Evolutionary conservation across 306 rosid genomes (phyloP), one percentile per base, ranked within the genome.

Genomic region (Quercus suber): DNA sequence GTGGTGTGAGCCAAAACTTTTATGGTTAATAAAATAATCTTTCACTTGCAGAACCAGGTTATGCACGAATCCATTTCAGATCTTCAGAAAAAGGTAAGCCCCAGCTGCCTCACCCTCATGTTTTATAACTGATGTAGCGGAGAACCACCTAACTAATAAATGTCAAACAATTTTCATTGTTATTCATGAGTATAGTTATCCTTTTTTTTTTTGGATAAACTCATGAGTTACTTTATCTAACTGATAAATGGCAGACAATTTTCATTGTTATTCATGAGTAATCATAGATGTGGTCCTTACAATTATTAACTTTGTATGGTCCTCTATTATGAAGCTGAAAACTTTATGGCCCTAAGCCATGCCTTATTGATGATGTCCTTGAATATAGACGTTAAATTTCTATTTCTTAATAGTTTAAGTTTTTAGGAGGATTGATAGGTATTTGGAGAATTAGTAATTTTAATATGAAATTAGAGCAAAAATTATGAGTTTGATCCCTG

Each of bases 11-110:
- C 4, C 64, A 51, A 67, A 31, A 60, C 8, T 51, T 27, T 27
- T 76, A 5, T 30, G 55, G 56, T 23, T 28, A 49, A 19, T 73
- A 33, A 2, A 49, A 63, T 4, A n/a, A 61, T 65, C 60, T 78
- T 69, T 80, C 53, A 45, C 31, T 49, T 78, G 73, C 95, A 95
- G 99, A 91, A 92, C 83, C 97, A 91, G 73, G 72, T 89, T 82
- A 89, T 95, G 98, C 43, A 84, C 79, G 97, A 95, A 76, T 89
- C 92, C 37, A 91, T 95, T 83, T 86, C 97, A 27, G 90, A 78
- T 82, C 93, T 89, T 80, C 96, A 91, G 76, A 95, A 89, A 87
- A 95, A 82, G 97, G 99, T 89, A 57, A 60, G 71, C 61, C 51
- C 55, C 51, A 64, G 74, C 53, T 58, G 30, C 28, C 61, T n/a